Evolutionary conservation across 2,329 filamentous ascomycete genomes (phyloP).

Genomic region (Calonectria pteridis): DNA sequence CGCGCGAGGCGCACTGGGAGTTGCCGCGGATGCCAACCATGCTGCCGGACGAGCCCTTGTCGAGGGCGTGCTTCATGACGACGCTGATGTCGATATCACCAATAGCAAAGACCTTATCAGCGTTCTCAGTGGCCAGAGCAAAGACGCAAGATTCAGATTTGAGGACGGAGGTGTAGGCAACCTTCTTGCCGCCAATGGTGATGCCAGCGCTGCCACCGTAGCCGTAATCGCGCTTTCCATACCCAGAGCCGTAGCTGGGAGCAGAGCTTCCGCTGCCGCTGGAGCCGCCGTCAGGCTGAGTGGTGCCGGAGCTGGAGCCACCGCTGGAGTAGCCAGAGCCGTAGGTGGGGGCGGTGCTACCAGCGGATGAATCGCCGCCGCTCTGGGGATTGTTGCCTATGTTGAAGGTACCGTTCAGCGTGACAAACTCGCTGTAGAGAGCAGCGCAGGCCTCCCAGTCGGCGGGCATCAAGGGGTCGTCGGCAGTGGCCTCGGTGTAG

Average conservation of each 20-base stretch:
- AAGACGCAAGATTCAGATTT: conserved; percentile 25
- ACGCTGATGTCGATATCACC: conserved; percentile 42
- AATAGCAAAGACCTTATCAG: conserved; percentile 33
- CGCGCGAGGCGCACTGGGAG: conserved; percentile 15
- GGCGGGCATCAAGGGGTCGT: conserved; percentile 37
- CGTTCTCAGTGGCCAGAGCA: background rate
- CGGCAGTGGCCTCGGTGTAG: conserved; percentile 35
- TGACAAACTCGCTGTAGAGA: conserved; percentile 46
- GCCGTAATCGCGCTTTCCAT: background rate
- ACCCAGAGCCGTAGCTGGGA: background rate
- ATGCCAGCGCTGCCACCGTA: background rate
- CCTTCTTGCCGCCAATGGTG: background rate
- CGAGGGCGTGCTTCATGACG: conserved; percentile 31
- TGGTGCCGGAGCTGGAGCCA: background rate
- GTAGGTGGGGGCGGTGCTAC: background rate
- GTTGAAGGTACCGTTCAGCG: conserved; percentile 48
- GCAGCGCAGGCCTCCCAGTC: conserved; percentile 49
- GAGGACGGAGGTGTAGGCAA: conserved; percentile 17
- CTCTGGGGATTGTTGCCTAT: conserved; percentile 27
- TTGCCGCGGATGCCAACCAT: conserved; percentile 8
- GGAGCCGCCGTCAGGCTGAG: conserved; percentile 2
- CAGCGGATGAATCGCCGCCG: background rate
- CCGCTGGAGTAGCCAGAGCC: background rate
- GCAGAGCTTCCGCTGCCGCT: background rate
- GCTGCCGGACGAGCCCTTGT: conserved; percentile 15